A percentile compares a stretch with the other conserved stretches of the same genome.
phyloP scores from a whole-genome alignment of 2,329 filamentous ascomycete genomes.

The Cryphonectria parasitica region DNA sequence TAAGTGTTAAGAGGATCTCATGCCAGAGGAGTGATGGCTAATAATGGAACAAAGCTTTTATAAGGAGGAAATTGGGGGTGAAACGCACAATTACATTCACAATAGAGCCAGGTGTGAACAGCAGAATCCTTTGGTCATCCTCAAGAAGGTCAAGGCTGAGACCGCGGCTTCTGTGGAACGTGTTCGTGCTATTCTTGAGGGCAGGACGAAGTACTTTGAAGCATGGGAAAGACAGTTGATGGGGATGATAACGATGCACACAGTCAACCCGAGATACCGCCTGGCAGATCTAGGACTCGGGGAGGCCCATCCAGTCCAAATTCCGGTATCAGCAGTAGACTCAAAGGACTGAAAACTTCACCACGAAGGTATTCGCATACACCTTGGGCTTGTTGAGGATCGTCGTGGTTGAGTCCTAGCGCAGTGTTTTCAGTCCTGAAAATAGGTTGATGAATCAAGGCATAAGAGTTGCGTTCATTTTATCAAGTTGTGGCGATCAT shows the following conservation, averaged over 20 bases:
- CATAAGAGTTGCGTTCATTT: not conserved
- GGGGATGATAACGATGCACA: conserved; percentile 15
- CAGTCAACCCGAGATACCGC: not conserved
- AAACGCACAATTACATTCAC: conserved; percentile 13
- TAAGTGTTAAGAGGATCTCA: not conserved
- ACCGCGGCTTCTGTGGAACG: conserved; percentile 1
- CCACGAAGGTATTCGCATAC: not conserved
- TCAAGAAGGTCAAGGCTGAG: conserved; percentile 10
- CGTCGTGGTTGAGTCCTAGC: not conserved
- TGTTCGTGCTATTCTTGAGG: not conserved
- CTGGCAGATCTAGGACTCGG: conserved; percentile 8
- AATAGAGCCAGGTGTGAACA: conserved; percentile 10
- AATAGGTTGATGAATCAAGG: not conserved
- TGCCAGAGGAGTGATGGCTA: not conserved
- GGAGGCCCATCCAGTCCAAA: conserved; percentile 5
- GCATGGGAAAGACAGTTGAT: conserved; percentile 14
- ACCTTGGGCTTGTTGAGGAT: not conserved
- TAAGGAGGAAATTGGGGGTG: conserved; percentile 7
- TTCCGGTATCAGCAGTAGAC: not conserved
- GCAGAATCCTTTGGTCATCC: not conserved
- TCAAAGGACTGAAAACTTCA: not conserved
- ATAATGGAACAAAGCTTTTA: not conserved
- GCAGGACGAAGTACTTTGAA: conserved; percentile 6
- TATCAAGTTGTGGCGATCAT: not conserved
- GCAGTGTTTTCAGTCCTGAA: not conserved